A percentile compares a stretch with the other conserved stretches of the same genome.
Evolutionary conservation across 148 eudicot species (phyloP).

Genomic region (Vaccinium vitisidaea): DNA sequence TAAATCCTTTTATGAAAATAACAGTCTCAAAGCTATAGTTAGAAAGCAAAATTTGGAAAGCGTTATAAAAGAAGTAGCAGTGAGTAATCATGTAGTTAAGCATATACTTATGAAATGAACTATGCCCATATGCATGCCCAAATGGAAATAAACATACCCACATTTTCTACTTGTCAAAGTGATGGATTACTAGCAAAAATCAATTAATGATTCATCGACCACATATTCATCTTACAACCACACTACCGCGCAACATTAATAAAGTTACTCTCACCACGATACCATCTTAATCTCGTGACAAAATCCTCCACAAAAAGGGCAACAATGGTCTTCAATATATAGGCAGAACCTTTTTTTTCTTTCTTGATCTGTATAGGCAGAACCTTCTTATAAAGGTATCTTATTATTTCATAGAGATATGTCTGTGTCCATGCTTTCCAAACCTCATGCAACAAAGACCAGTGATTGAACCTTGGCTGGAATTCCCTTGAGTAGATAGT

Average conservation of each 20-base stretch:
- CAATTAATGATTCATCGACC: background rate
- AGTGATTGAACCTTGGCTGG: background rate
- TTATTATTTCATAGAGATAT: background rate
- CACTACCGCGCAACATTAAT: background rate
- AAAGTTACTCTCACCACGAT: background rate
- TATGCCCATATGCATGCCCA: background rate
- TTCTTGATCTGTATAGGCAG: background rate
- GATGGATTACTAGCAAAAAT: constrained; percentile 4
- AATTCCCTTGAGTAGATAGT: background rate
- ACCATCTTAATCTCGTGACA: background rate
- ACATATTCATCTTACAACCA: background rate
- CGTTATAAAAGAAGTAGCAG: background rate
- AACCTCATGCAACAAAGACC: background rate
- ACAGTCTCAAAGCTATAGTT: background rate
- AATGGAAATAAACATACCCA: background rate
- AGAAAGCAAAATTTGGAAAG: background rate
- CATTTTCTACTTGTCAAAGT: background rate
- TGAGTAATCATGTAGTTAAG: background rate
- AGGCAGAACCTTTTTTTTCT: too few species aligned
- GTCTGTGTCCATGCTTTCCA: background rate
- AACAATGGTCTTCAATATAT: background rate
- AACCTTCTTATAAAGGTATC: background rate
- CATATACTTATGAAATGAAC: background rate
- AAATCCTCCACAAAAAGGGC: background rate
- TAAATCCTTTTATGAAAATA: background rate